Conservation (phyloP, 179 eudicot genomes). For the Silene vulgaris region DNA sequence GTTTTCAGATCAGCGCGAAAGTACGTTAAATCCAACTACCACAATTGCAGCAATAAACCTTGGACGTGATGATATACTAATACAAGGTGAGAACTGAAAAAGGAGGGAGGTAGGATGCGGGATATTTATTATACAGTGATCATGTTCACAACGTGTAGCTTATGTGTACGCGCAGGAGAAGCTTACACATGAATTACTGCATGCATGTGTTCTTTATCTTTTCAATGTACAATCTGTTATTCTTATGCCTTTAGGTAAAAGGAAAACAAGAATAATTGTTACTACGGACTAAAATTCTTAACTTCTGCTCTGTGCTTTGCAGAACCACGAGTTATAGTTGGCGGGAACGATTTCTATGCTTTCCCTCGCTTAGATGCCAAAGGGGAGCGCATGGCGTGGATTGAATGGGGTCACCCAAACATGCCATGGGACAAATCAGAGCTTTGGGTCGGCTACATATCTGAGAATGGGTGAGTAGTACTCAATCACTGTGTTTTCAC, state of each 20-base stretch:
- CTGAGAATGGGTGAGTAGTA: constrained; percentile 68
- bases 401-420: constrained; percentile 97
- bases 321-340: constrained; percentile 68
- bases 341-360: constrained; percentile 90
- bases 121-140: constrained; percentile 12
- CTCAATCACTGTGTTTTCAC: constrained; percentile 7
- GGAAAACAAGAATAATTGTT: background rate
- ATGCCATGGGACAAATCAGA: constrained; percentile 98
- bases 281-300: background rate
- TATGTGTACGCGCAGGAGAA: background rate
- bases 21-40: constrained; percentile 55
- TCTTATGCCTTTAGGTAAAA: constrained; percentile 4
- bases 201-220: background rate
- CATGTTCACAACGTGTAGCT: background rate
- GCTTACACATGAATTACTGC: background rate
- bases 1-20: constrained; percentile 64
- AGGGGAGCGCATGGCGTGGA: constrained; percentile 85
- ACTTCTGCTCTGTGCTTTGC: constrained; percentile 21
- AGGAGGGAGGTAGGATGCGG: constrained; percentile 13
- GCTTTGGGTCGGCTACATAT: constrained; percentile 96
- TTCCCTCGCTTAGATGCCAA: constrained; percentile 78
- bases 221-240: background rate
- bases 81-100: constrained; percentile 42
- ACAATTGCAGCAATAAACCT: constrained; percentile 62
- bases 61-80: constrained; percentile 25